Evolutionary conservation across 306 rosid genomes (phyloP), one percentile per base, ranked within the genome.

Genomic region (Carpinus fangiana): DNA sequence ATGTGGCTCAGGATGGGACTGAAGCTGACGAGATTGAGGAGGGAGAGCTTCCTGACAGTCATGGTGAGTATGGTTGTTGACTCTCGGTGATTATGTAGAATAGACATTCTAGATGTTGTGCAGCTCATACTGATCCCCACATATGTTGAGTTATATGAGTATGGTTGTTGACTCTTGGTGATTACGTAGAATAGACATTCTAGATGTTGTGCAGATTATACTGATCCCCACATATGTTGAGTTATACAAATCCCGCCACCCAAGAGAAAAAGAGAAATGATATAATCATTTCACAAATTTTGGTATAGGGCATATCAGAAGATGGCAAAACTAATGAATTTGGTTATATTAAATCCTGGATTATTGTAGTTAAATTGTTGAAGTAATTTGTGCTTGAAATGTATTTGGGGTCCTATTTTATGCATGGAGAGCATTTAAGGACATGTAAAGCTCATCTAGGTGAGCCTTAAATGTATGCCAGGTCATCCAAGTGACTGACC

Each of bases 41-140:
- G 80, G 99, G 99, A 73, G 99, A 95, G 82, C 97, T 95, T 81
- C 99, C 92, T 20, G 98, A 91, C 78, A 93, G 93, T 87, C 98
- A 93, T 72, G 99, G 99, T 93, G 84, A 86, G 96, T 73, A 47
- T 28, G 81, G 28, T 80, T 77, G 81, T 69, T 81, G 72, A 84
- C 77, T 69, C 26, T 82, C 74, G 45, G 36, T 76, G 78, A 36
- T 67, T 81, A 51, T 65, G 60, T 71, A 48, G 68, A 41, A 54
- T 34, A 34, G 45, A 70, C 64, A 60, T 73, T 81, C 7, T 60
- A 72, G 21, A 16, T 50, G 41, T 78, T 53, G 21, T 66, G 50
- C 72, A 34, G 78, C n/a, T 67, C 66, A 41, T 59, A 52, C 21
- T 36, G 75, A 36, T 75, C 77, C 70, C 5, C 12, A 41, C 28